Evolutionary conservation across 306 rosid genomes (phyloP).

Genomic region (Nissolia schottii): DNA sequence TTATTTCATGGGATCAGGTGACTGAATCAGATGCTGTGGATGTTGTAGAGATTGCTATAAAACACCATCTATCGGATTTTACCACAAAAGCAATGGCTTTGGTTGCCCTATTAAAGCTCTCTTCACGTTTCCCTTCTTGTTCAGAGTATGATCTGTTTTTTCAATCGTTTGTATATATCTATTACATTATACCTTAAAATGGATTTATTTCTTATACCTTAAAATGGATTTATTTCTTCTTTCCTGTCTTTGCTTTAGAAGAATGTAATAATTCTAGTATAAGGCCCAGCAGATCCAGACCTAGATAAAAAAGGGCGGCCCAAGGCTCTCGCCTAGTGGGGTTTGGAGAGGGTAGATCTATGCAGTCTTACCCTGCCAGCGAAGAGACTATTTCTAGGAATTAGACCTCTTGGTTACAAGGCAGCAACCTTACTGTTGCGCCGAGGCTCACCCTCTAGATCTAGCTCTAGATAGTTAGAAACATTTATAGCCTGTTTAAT

Average conservation of each 20-base stretch:
- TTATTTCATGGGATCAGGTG: constrained; percentile 51
- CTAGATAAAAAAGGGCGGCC: too few relatives aligned
- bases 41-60: constrained; percentile 62
- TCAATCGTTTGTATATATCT: constrained; percentile 3
- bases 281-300: not conserved
- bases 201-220: constrained; percentile 11
- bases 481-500: not conserved
- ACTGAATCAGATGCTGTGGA: constrained; percentile 88
- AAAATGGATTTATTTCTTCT: constrained; percentile 11
- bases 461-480: constrained; percentile 7
- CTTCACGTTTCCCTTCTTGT: constrained; percentile 93
- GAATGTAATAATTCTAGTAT: constrained; percentile 6
- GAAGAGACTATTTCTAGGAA: too few relatives aligned
- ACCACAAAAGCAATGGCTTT: constrained; percentile 90
- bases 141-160: constrained; percentile 65
- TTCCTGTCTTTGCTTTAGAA: constrained; percentile 6
- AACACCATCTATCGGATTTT: constrained; percentile 64
- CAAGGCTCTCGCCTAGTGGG: too few relatives aligned
- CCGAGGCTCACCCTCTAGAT: too few relatives aligned
- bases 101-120: constrained; percentile 84
- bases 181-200: constrained; percentile 9
- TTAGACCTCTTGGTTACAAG: too few relatives aligned
- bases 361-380: too few relatives aligned
- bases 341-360: too few relatives aligned
- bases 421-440: too few relatives aligned